Evolutionary conservation across 2,329 filamentous ascomycete species (phyloP), one percentile per base, ranked within the genome.

Genomic region (Aureobasidium melanogenum): DNA sequence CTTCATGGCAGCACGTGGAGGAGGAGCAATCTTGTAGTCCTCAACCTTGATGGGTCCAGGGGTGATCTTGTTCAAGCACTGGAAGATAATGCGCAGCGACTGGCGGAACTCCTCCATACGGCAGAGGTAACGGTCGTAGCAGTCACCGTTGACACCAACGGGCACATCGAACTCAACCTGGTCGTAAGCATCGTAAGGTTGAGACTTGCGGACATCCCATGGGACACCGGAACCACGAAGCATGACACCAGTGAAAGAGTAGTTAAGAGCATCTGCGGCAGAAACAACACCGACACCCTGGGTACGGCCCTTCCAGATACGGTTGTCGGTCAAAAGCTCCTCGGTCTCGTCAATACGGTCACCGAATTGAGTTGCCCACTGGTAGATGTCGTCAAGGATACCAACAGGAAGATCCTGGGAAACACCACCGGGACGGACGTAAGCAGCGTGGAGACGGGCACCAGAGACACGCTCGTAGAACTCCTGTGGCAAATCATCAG

Each of bases 71-170:
- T 99, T 97, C 69, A 99, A 80, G 77, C 95, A 99, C 78, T 99
- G 95, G 82, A 96, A 88, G 73, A 99, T 97, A 77, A 99, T 99
- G 71, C 94, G 89, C 64, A 99, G 88, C 26, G 91, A 96, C 78
- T 99, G 95, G 67, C 94, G 86, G 85, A 99, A 99, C 79, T 99
- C 94, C 78, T 97, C 93, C 93, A 99, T 99, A 71, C 94, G 90
- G 85, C 92, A 97, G 65, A 99, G 85, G 74, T 99, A 99, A 71
- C 94, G 88, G 79, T 99, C 94, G 79, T 99, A 99, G 84, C 94
- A 99, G 82, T 99, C 94, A 68, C 94, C 94, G 73, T 97, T 96
- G 68, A 92, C 84, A 70, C 94, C 94, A 41, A 99, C 94, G 38
- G 95, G 94, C 2, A 99, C 90, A 71, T 99, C 94, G 70, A 99